Evolutionary conservation across 805 yeast species (phyloP).

Genomic region (Hanseniaspora mollemarum): DNA sequence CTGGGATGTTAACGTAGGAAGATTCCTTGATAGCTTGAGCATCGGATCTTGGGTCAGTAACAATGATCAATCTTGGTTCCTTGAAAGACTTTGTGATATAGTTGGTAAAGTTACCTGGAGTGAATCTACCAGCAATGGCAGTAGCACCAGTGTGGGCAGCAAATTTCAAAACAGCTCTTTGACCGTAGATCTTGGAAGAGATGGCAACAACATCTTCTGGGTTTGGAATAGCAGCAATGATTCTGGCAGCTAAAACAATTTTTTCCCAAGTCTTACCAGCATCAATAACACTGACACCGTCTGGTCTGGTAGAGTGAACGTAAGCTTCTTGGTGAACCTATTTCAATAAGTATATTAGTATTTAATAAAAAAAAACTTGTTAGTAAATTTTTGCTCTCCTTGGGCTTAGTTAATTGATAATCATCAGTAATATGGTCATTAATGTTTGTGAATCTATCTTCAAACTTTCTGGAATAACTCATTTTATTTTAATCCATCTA

Average conservation of each 20-base stretch:
- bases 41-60: conserved; percentile 99
- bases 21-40: conserved; percentile 99
- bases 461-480: too few species aligned
- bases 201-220: conserved; percentile 97
- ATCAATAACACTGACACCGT: conserved; percentile 98
- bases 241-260: conserved; percentile 98
- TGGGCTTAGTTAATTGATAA: too few species aligned
- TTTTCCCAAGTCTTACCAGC: conserved; percentile 99
- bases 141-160: conserved; percentile 99
- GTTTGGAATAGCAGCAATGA: conserved; percentile 98
- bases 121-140: conserved; percentile 99
- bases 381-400: too few species aligned
- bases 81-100: conserved; percentile 99
- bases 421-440: too few species aligned
- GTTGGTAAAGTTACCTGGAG: conserved; percentile 99
- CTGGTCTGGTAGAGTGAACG: conserved; percentile 97
- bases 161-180: conserved; percentile 98
- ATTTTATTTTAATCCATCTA: too few species aligned
- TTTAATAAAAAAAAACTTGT: neutral
- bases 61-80: conserved; percentile 99
- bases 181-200: conserved; percentile 98
- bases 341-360: conserved; percentile 5
- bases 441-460: too few species aligned
- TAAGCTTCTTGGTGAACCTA: conserved; percentile 93
- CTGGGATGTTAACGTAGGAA: conserved; percentile 99